Evolutionary conservation across 352 stramenopile species (phyloP), one percentile per base, ranked within the genome.

Genomic region (Phytopythium boreale): DNA sequence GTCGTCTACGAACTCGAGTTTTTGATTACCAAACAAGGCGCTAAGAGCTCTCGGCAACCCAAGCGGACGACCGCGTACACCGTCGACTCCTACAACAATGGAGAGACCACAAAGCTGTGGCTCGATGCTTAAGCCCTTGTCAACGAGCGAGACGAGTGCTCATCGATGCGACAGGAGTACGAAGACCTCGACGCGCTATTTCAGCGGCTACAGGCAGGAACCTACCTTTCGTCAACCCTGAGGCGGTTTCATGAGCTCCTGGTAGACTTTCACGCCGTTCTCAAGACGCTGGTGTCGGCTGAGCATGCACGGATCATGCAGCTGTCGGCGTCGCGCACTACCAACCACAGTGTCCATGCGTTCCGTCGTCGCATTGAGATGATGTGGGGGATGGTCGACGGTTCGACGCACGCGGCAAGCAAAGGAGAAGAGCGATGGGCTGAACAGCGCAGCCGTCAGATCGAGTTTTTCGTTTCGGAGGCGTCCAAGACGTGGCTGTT

Each of bases 1-100:
- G 66, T 70, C 14, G 62, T 76, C 10, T 46, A 52, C 46, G 46
- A 52, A 29, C 46, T 52, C 14, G 46, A 52, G 46, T 17, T 8
- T 20, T 14, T 52, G 19, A 17, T 26, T 7, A 2, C 46, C 19
- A 2, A 24, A 24, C 9, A 52, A 24, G 15, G 6, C 8, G 14
- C 14, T 8, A 8, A 24, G 9, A 24, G 19, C 2, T 36, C 31
- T 36, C 31, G 31, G 4, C 19, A 52, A 7, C 46, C 46, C 15
- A 17, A 24, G 46, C 19, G 4, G 26, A 17, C 15, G 20, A 52
- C 10, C 9, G 1, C 19, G 46, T 52, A 5, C 20, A 24, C 19
- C 9, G 46, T 26, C 9, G 46, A 52, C 9, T 20, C n/a, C 12
- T 52, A 52, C 46, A 52, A 27, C 19, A 24, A 52, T 26, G 46